These are phyloP conservation scores for Rheum nobile DNA, from an alignment of 148 eudicot genomes.

Conservation along the genomic window DNA sequence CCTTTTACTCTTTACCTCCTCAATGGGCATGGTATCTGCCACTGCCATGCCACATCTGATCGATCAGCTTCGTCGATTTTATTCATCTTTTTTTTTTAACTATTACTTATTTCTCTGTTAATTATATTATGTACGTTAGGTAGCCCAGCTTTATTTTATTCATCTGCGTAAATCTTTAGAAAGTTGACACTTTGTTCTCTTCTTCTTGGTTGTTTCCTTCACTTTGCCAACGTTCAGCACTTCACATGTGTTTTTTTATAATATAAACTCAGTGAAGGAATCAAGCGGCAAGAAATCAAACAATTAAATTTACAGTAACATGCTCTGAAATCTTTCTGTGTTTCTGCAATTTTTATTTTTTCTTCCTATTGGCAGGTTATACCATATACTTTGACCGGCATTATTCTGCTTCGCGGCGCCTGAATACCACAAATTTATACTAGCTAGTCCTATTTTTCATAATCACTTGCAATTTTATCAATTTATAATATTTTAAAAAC, in stretches of 20 bases:
- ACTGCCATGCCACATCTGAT: neutral
- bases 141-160: neutral
- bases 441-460: neutral
- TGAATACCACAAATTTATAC: neutral
- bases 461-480: neutral
- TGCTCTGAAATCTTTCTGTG: conserved; percentile 2
- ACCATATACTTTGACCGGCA: neutral
- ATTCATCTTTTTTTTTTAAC: neutral
- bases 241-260: too few relatives aligned
- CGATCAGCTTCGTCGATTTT: neutral
- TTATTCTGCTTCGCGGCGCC: neutral
- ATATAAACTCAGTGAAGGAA: neutral
- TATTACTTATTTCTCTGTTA: too few relatives aligned
- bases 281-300: neutral
- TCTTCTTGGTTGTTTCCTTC: neutral
- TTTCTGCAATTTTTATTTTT: neutral
- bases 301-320: neutral
- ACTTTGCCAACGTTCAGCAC: neutral
- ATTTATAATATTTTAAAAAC: too few relatives aligned
- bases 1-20: neutral
- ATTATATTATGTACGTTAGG: too few relatives aligned
- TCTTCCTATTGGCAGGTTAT: neutral
- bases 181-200: conserved; percentile 2
- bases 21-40: neutral
- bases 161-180: neutral